phyloP scores from a whole-genome alignment of 805 yeast genomes.

The Nakazawaea ernobii region DNA sequence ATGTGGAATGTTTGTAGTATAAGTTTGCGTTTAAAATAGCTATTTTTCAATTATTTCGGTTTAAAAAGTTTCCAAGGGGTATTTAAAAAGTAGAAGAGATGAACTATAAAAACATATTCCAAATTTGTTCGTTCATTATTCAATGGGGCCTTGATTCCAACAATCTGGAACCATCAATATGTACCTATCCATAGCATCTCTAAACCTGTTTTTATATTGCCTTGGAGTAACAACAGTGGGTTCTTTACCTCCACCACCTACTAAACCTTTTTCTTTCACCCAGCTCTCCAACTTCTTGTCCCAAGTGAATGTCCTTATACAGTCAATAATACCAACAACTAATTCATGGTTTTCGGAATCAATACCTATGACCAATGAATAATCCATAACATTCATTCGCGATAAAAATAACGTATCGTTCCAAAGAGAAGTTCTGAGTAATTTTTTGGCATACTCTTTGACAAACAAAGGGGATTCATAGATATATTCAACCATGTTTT shows the following conservation, averaged over 20 bases:
- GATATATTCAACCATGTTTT: slow-evolving; percentile 96
- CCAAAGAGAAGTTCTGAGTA: slow-evolving; percentile 84
- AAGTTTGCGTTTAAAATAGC: background rate
- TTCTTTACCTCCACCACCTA: slow-evolving; percentile 81
- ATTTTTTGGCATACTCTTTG: slow-evolving; percentile 81
- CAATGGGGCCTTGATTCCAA: slow-evolving; percentile 23
- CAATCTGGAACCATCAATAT: slow-evolving; percentile 86
- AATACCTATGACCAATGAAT: slow-evolving; percentile 90
- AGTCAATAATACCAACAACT: slow-evolving; percentile 92
- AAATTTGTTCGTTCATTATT: background rate
- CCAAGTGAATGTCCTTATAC: slow-evolving; percentile 96
- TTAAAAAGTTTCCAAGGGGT: background rate
- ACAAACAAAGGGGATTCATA: slow-evolving; percentile 95
- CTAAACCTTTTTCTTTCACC: slow-evolving; percentile 94
- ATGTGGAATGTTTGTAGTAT: background rate
- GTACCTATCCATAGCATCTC: slow-evolving; percentile 97
- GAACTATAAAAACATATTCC: background rate
- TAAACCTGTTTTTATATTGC: slow-evolving; percentile 87
- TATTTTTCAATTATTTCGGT: background rate
- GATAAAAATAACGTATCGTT: slow-evolving; percentile 92
- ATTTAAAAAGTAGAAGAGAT: too few species aligned
- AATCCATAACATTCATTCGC: slow-evolving; percentile 98
- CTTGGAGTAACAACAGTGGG: slow-evolving; percentile 98
- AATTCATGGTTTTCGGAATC: slow-evolving; percentile 63
- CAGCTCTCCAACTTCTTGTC: slow-evolving; percentile 96